Evolutionary conservation across 2,329 filamentous ascomycete genomes (phyloP).

Genomic region (Ophiostoma perfectum): DNA sequence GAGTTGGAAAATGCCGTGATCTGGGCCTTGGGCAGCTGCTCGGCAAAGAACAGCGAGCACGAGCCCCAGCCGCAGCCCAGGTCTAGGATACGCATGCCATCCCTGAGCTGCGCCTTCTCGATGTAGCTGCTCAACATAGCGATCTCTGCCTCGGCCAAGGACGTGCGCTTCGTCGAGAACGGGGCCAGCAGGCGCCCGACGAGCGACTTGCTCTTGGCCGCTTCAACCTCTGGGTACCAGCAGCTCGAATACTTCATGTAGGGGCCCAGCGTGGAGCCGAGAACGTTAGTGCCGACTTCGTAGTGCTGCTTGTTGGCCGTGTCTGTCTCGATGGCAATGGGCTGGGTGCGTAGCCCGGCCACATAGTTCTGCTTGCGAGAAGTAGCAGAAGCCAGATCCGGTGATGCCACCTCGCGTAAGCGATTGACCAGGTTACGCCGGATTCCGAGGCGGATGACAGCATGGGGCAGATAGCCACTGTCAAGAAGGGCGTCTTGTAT

Average conservation of each 20-base stretch:
- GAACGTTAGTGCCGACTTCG: conserved; percentile 62
- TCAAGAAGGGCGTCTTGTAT: conserved; percentile 54
- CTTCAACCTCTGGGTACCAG: conserved; percentile 47
- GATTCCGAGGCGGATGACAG: conserved; percentile 60
- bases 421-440: conserved; percentile 60
- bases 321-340: conserved; percentile 63
- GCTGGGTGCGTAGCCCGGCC: conserved; percentile 50
- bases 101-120: conserved; percentile 51
- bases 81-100: conserved; percentile 59
- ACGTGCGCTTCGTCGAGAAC: conserved; percentile 43
- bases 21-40: conserved; percentile 54
- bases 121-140: conserved; percentile 61
- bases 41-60: conserved; percentile 59
- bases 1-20: conserved; percentile 67
- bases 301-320: conserved; percentile 66
- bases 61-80: conserved; percentile 67
- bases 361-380: conserved; percentile 56
- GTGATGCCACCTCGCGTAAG: conserved; percentile 46
- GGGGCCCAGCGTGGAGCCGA: conserved; percentile 57
- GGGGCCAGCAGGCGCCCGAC: not conserved
- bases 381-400: conserved; percentile 31
- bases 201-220: not conserved
- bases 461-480: conserved; percentile 58
- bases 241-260: conserved; percentile 69
- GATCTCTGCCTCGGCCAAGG: conserved; percentile 60